A percentile compares a stretch with the other conserved stretches of the same genome.
phyloP scores from a whole-genome alignment of 495 filamentous ascomycete species.

The Pyronema omphalodes region DNA sequence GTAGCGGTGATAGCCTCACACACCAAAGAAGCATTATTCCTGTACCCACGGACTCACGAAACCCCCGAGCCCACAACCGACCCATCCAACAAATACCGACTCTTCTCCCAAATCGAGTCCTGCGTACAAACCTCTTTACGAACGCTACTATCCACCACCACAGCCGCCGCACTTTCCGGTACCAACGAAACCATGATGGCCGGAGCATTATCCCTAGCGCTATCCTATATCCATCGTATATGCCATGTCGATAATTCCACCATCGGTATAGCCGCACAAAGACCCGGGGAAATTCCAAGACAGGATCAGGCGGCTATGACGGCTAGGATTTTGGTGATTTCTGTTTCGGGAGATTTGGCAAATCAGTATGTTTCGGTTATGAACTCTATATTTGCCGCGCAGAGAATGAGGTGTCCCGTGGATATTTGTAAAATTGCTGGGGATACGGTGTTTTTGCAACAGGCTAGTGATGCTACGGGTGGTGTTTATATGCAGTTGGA shows the following conservation, averaged over 20 bases:
- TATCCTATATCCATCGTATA: slow-evolving; percentile 63
- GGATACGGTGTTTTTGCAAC: slow-evolving; percentile 81
- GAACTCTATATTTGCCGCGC: slow-evolving; percentile 92
- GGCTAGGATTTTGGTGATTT: slow-evolving; percentile 70
- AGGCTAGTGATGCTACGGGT: slow-evolving; percentile 75
- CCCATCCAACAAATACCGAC: slow-evolving; percentile 74
- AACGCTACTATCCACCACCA: slow-evolving; percentile 47
- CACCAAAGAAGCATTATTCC: slow-evolving; percentile 62
- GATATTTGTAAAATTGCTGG: slow-evolving; percentile 76
- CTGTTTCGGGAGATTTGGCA: slow-evolving; percentile 63
- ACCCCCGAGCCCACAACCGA: background rate
- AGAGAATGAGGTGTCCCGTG: slow-evolving; percentile 66
- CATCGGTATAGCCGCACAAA: slow-evolving; percentile 1
- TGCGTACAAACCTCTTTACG: slow-evolving; percentile 54
- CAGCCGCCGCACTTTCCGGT: slow-evolving; percentile 35
- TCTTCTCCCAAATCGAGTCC: slow-evolving; percentile 69
- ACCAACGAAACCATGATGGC: slow-evolving; percentile 62
- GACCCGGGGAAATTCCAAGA: slow-evolving; percentile 8
- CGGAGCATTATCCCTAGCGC: slow-evolving; percentile 74
- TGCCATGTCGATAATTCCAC: slow-evolving; percentile 5
- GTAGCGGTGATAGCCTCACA: slow-evolving; percentile 87
- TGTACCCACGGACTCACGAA: slow-evolving; percentile 46
- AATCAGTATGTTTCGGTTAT: slow-evolving; percentile 93
- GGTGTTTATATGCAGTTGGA: slow-evolving; percentile 67
- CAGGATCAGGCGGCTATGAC: slow-evolving; percentile 29